Evolutionary conservation across 306 rosid genomes (phyloP), one percentile per base, ranked within the genome.

Genomic region (Lagenaria siceraria): DNA sequence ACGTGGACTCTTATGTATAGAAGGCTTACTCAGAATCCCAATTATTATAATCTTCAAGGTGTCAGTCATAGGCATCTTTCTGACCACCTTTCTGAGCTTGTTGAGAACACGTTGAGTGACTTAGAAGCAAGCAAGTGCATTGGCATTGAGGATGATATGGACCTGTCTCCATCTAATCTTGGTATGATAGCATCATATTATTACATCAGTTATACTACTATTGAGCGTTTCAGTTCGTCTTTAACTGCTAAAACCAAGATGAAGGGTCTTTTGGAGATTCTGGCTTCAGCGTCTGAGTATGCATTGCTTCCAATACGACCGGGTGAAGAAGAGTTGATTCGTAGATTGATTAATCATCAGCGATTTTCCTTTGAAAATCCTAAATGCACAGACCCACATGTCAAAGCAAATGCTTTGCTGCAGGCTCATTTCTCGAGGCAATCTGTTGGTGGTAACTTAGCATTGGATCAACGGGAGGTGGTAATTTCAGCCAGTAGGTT

Each of bases 1-100:
- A 94, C 98, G 7, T 94, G 98, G 98, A 94, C 98, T 48, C 92
- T 92, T 56, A 89, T 90, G 91, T 94, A 94, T 83, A 84, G 97
- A 85, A 87, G 97, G 90, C 97, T 94, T 55, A 78, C 96, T 6
- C 97, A 94, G 82, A 94, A 92, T 83, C 98, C 97, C 68, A 94
- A 92, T 87, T 94, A 94, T 56, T 94, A 94, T 84, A 94, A 94
- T 86, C 88, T 94, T 72, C 97, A 92, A 85, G 98, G 98, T 75
- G 96, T 92, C 84, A 91, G 95, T 81, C 96, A 89, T 78, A 85
- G 93, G 52, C 98, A 94, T 88, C 93, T 94, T 66, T 94, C 97
- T 46, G 98, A 94, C 82, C 88, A 90, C 86, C 95, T 94, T 58
- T 94, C 97, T 4, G 98, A 94, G 83, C 87, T 92, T 81, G 93